phyloP scores from a whole-genome alignment of 352 stramenopile genomes.

The Globisporangium nodosum region DNA sequence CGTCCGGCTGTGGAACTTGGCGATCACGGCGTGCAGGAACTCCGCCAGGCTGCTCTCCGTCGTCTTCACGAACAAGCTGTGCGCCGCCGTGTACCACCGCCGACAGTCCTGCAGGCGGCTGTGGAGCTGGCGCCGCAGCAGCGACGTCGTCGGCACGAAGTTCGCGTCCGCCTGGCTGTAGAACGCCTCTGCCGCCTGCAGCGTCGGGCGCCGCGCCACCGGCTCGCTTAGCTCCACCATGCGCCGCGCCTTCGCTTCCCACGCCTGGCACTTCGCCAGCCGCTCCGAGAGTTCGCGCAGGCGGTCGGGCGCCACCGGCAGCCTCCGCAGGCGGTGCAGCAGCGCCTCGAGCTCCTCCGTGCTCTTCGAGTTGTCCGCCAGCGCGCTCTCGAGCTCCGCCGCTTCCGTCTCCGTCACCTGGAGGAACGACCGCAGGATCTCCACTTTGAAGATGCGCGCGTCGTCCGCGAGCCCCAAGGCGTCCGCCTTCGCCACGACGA shows the following conservation, averaged over 20 bases:
- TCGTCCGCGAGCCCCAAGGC: conserved; percentile 13
- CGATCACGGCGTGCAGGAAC: conserved; percentile 44
- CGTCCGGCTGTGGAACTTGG: conserved; percentile 20
- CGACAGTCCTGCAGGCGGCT: conserved; percentile 58
- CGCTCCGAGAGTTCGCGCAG: conserved; percentile 42
- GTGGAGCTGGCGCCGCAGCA: conserved; percentile 59
- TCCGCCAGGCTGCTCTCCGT: conserved; percentile 27
- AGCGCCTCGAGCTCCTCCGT: conserved; percentile 42
- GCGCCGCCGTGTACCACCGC: conserved; percentile 50
- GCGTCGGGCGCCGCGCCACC: conserved; percentile 20
- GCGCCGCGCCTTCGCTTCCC: conserved; percentile 43
- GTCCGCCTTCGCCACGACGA: conserved; percentile 26
- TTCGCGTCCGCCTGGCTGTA: conserved; percentile 44
- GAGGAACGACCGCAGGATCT: conserved; percentile 30
- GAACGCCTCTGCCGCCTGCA: conserved; percentile 48
- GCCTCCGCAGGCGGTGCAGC: conserved; percentile 20
- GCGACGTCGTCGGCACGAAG: conserved; percentile 56
- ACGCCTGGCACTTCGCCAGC: conserved; percentile 43
- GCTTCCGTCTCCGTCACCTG: conserved; percentile 21
- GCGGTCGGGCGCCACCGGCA: conserved; percentile 36
- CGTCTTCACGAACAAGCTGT: conserved; percentile 49
- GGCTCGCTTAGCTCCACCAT: conserved; percentile 25
- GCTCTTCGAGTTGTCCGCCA: conserved; percentile 36
- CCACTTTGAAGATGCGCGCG: conserved; percentile 27
- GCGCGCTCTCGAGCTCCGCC: conserved; percentile 19